Conservation (phyloP, 345 rosid species). For the Bruguiera parviflora region DNA sequence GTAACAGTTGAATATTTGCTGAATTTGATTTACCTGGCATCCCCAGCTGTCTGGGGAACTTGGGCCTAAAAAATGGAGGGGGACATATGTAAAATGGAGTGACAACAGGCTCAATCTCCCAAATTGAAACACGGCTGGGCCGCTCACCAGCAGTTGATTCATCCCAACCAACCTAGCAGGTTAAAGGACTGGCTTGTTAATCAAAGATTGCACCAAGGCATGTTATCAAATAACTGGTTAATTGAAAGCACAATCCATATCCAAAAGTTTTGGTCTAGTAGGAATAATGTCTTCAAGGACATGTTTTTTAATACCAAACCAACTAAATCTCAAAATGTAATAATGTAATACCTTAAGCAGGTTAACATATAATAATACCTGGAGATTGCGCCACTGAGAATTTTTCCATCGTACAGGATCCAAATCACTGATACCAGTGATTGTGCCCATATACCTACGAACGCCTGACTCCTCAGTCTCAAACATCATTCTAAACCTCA, state of each 20-base stretch:
- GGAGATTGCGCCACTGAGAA: constrained; percentile 98
- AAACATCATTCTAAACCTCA: constrained; percentile 98
- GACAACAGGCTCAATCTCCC: constrained; percentile 91
- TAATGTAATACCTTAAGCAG: background rate
- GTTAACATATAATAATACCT: constrained; percentile 44
- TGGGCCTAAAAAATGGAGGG: constrained; percentile 93
- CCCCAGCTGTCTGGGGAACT: constrained; percentile 82
- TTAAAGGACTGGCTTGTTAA: background rate
- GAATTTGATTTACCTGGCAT: constrained; percentile 57
- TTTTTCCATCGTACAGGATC: constrained; percentile 87
- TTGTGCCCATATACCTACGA: constrained; percentile 94
- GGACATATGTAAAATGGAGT: constrained; percentile 96
- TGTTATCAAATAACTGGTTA: no score
- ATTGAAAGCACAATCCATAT: no score
- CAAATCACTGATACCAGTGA: constrained; percentile 82
- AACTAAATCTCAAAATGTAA: background rate
- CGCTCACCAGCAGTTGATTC: constrained; percentile 91
- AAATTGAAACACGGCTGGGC: constrained; percentile 83
- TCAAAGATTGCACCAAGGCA: background rate
- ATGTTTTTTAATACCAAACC: no score
- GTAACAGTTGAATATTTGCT: background rate
- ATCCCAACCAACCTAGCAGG: constrained; percentile 93
- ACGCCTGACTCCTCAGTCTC: constrained; percentile 97
- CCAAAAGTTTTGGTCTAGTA: background rate
- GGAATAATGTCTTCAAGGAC: no score